Conservation (phyloP, 306 rosid species). For the Prunus padus region DNA sequence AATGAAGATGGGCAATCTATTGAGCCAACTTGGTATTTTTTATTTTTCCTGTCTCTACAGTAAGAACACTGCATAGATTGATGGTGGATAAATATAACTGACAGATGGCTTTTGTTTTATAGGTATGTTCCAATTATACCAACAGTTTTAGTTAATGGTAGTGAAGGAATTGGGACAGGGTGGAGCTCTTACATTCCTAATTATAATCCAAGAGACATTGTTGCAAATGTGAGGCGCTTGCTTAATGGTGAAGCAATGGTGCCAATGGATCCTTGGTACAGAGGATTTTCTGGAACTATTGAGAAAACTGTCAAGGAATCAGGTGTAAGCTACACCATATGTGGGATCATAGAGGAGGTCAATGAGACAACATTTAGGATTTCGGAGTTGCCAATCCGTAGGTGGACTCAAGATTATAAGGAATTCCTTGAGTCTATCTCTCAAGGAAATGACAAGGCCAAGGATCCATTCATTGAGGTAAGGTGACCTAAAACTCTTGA, state of each 20-base stretch:
- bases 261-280: slow-evolving; percentile 99
- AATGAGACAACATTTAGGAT: slow-evolving; percentile 63
- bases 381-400: slow-evolving; percentile 72
- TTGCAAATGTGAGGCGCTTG: slow-evolving; percentile 69
- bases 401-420: slow-evolving; percentile 96
- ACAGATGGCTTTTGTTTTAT: not conserved
- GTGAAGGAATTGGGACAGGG: slow-evolving; percentile 94
- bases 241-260: slow-evolving; percentile 50
- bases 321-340: slow-evolving; percentile 46
- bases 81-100: slow-evolving; percentile 2
- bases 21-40: slow-evolving; percentile 76
- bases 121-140: slow-evolving; percentile 94
- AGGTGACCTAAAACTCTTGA: not conserved
- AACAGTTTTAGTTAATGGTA: slow-evolving; percentile 86
- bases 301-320: slow-evolving; percentile 70
- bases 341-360: slow-evolving; percentile 63
- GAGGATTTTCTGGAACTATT: slow-evolving; percentile 74
- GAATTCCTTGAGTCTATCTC: slow-evolving; percentile 76
- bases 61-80: not conserved
- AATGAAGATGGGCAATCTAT: slow-evolving; percentile 85
- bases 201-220: slow-evolving; percentile 87
- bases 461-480: slow-evolving; percentile 85
- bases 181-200: slow-evolving; percentile 95
- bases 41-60: not conserved
- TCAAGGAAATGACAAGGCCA: slow-evolving; percentile 61